phyloP scores from a whole-genome alignment of 106 monocot genomes.

The Platanthera zijinensis region DNA sequence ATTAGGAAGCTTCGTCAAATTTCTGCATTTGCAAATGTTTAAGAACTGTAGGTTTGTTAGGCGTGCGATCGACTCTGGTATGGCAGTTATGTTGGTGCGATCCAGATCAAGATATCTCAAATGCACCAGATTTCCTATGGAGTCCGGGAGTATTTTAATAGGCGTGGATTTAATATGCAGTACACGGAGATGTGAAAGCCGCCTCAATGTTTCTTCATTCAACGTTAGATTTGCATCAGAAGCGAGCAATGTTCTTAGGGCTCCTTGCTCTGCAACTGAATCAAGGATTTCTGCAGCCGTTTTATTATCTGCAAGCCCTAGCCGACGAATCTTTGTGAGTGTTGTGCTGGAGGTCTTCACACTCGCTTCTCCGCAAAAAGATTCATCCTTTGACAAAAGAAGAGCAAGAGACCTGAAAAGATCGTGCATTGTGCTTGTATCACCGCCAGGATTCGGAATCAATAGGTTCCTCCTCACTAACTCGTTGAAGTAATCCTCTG shows the following conservation, averaged over 20 bases:
- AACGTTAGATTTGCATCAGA: background rate
- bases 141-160: constrained; percentile 10
- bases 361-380: background rate
- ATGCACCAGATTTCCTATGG: constrained; percentile 23
- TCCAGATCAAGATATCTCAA: constrained; percentile 20
- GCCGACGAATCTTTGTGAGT: background rate
- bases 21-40: constrained; percentile 3
- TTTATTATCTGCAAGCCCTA: background rate
- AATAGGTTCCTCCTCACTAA: constrained; percentile 22
- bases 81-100: constrained; percentile 2
- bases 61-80: constrained; percentile 24
- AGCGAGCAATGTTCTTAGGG: constrained; percentile 18
- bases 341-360: background rate
- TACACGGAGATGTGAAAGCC: constrained; percentile 6
- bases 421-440: constrained; percentile 32
- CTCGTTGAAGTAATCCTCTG: constrained; percentile 26
- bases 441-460: background rate
- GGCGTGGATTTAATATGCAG: constrained; percentile 11
- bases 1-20: constrained; percentile 9
- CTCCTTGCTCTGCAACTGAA: background rate
- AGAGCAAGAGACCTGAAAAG: constrained; percentile 21
- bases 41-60: constrained; percentile 21
- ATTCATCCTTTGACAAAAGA: constrained; percentile 11
- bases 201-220: background rate
- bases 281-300: background rate